These are phyloP conservation scores for Avena atlantica DNA, from an alignment of 176 grass and related monocot genomes.

Conservation along the genomic window DNA sequence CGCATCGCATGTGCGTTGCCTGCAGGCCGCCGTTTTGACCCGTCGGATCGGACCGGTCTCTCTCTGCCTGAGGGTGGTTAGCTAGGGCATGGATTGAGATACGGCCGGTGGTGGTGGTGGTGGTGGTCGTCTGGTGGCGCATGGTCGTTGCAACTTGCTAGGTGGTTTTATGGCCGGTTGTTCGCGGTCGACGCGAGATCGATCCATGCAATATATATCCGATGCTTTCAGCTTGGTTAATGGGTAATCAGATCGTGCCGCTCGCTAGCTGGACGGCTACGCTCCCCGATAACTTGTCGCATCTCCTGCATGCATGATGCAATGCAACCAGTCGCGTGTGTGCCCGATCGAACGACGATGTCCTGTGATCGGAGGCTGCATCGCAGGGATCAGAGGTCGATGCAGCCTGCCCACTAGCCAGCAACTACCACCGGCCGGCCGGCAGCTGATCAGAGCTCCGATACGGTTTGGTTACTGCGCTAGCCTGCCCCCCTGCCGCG, in stretches of 20 bases:
- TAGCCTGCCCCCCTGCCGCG: not conserved
- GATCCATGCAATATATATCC: slow-evolving; percentile 8
- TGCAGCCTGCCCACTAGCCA: not conserved
- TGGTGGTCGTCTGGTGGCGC: not conserved
- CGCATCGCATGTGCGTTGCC: not conserved
- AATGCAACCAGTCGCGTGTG: not conserved
- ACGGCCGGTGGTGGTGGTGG: not conserved
- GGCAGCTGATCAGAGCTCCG: slow-evolving; percentile 36
- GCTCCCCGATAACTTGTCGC: not conserved
- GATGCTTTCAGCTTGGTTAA: not conserved
- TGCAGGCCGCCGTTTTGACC: too few relatives aligned
- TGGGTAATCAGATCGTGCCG: not conserved
- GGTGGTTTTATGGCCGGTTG: slow-evolving; percentile 1
- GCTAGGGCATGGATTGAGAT: not conserved
- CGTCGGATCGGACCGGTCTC: too few relatives aligned
- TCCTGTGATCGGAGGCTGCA: not conserved
- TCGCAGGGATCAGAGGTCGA: not conserved
- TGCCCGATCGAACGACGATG: not conserved
- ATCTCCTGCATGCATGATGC: not conserved
- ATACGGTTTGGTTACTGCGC: slow-evolving; percentile 29
- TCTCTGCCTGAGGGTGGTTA: not conserved
- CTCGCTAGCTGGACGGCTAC: not conserved
- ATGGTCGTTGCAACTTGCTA: not conserved
- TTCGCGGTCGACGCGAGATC: not conserved
- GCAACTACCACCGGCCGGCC: slow-evolving; percentile 28